These are phyloP conservation scores for Vigna angularis DNA, from an alignment of 306 rosid species.

Conservation along the genomic window DNA sequence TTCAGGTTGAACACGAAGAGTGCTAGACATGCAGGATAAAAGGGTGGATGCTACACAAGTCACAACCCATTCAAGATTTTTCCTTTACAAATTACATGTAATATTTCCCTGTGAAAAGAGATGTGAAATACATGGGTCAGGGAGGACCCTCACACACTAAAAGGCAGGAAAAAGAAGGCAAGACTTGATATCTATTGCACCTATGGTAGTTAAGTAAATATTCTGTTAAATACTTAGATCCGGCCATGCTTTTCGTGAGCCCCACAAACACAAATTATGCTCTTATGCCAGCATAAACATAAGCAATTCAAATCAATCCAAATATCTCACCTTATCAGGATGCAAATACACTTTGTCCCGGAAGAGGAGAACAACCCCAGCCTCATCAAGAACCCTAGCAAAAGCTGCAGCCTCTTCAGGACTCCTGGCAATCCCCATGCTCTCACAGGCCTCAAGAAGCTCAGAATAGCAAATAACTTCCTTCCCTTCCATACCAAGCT, in stretches of 20 bases:
- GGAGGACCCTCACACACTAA: constrained; percentile 16
- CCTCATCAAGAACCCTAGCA: constrained; percentile 85
- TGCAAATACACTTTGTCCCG: constrained; percentile 93
- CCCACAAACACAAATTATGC: constrained; percentile 39
- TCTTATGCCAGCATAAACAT: constrained; percentile 18
- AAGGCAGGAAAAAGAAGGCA: constrained; percentile 32
- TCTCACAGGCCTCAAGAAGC: constrained; percentile 79
- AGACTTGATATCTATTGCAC: constrained; percentile 5
- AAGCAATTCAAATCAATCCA: constrained; percentile 36
- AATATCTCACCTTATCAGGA: constrained; percentile 75
- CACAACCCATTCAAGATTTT: constrained; percentile 7
- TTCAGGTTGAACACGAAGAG: background rate
- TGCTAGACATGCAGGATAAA: constrained; percentile 5
- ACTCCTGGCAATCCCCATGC: constrained; percentile 78
- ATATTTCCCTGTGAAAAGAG: constrained; percentile 19
- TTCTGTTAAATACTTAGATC: constrained; percentile 9
- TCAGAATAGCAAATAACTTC: constrained; percentile 73
- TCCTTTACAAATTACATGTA: constrained; percentile 2
- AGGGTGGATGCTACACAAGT: constrained; percentile 23
- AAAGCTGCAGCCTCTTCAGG: constrained; percentile 74
- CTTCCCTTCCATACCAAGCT: constrained; percentile 76
- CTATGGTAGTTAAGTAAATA: background rate
- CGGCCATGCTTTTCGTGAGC: constrained; percentile 28
- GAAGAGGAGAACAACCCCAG: constrained; percentile 88
- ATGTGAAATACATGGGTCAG: constrained; percentile 26